Base-by-base conservation (phyloP, 495 filamentous ascomycete genomes). In the Tuber microsphaerosporum region DNA sequence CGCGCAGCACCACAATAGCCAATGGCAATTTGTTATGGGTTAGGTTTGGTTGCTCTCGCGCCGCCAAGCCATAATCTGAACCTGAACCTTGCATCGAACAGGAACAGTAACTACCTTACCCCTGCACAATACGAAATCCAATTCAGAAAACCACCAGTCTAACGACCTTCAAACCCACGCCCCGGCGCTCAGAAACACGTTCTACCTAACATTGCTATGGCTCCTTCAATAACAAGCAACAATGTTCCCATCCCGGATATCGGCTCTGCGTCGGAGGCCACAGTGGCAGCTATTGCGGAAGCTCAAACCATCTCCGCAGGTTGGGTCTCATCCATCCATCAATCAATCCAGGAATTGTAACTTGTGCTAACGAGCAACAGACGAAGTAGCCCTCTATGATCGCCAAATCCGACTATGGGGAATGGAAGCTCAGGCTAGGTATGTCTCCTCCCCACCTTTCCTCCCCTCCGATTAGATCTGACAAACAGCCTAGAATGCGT, bases 321-420 rank as follows among this genome's bases (percentile, higher is more conserved):
- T 82, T 56, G 20, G 43, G 70, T 75, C 31, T 7, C 34, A 41
- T 41, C 39, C 41, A 19, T 22, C 72, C 17, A 39, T 19, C 39
- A 16, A 65, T 31, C 56, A 17, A 31, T 65, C 56, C 26, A 31
- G 26, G 26, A 31, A 10, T 31, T n/a, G 31, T n/a, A 65, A n/a
- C 14, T 31, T 31, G 56, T 65, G n/a, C 56, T 65, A 31, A 65
- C 56, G 14, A 65, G 4, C 56, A 41, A 14, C 77, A 96, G 95
- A 97, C 85, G 95, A 99, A 82, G 97, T 98, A 81, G 96, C 96
- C 51, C 89, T 99, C 37, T 99, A 99, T 84, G 95, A 99, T 84
- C 91, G 95, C 34, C 95, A 99, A 84, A 97, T 98, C 81, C 92
- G 95, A n/a, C 89, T 99, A 43, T 99, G 95, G 95, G 95, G 95